phyloP scores from a whole-genome alignment of 2,329 filamentous ascomycete genomes.

The Ophiosphaerella narmari region DNA sequence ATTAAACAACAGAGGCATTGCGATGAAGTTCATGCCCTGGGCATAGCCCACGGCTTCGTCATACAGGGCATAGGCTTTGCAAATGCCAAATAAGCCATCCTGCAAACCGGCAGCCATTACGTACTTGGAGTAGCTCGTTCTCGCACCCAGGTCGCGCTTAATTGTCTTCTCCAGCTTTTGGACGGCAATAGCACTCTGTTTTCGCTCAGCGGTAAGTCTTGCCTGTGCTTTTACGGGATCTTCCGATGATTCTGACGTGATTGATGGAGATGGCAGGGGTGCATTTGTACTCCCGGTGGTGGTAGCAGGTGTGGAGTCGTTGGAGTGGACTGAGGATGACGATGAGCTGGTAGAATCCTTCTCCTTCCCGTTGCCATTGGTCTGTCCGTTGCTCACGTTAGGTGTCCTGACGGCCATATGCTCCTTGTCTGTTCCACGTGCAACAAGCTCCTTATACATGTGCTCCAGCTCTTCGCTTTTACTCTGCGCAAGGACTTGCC shows the following conservation, averaged over 20 bases:
- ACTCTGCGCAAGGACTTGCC: conserved; percentile 95
- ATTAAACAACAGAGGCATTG: conserved; percentile 96
- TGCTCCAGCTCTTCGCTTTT: conserved; percentile 88
- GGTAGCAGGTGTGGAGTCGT: conserved; percentile 66
- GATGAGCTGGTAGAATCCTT: conserved; percentile 75
- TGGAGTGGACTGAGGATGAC: conserved; percentile 82
- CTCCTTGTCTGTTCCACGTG: conserved; percentile 80
- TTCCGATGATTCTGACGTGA: conserved; percentile 63
- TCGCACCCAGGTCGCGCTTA: conserved; percentile 83
- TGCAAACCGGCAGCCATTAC: conserved; percentile 88
- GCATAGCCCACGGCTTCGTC: conserved; percentile 95
- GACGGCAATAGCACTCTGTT: conserved; percentile 73
- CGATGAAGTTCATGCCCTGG: conserved; percentile 98
- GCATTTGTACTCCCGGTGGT: conserved; percentile 52
- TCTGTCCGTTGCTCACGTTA: conserved; percentile 54
- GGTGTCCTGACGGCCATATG: conserved; percentile 30
- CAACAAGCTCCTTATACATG: conserved; percentile 81
- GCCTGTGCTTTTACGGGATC: conserved; percentile 68
- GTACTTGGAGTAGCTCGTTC: conserved; percentile 97
- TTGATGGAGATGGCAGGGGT: conserved; percentile 54
- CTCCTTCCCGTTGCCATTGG: conserved; percentile 56
- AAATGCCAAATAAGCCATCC: conserved; percentile 91
- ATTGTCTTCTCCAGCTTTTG: conserved; percentile 90
- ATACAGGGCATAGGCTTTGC: conserved; percentile 95
- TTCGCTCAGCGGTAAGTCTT: conserved; percentile 67